Evolutionary conservation across 176 grass and related monocot species (phyloP), one percentile per base, ranked within the genome.

Genomic region (Triticum monococcum): DNA sequence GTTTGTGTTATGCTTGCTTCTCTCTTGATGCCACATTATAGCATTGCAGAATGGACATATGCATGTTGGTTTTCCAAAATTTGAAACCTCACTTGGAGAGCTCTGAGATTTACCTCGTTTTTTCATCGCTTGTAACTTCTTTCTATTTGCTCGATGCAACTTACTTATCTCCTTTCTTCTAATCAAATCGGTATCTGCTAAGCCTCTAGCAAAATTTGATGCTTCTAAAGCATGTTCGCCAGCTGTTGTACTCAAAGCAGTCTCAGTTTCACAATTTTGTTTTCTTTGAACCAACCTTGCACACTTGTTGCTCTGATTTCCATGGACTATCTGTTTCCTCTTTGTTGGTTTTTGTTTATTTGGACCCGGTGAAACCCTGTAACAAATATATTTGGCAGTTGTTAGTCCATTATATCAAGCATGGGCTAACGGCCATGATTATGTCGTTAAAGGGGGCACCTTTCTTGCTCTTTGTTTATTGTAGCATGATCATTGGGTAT

Each of bases 11-110:
- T 64, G 18, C 24, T 43, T 84, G 71, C 1, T 65, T 36, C 18
- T 75, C 32, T 84, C 83, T 12, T 65, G 24, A 48, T 83, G 33
- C 68, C 68, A 83, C 68, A 62, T 72, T 41, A 73, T 41, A 23
- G 38, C 82, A 8, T 23, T 3, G 36, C 82, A 84, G n/a, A 50
- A 13, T 46, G 17, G 37, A 2, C 82, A 76, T 33, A 23, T 35
- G 38, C 37, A 84, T 11, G 71, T 50, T 0, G 82, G 59, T 32
- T 30, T 65, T 64, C 71, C 71, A 35, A 84, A 76, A 22, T 50
- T 48, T 75, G 52, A 74, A 22, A 59, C 35, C 61, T 69, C 45
- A 24, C 12, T 67, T 22, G 10, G 61, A 64, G 31, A 68, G 13
- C 31, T 35, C 66, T 68, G 7, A 8, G 24, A 30, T 28, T 12